A percentile compares a stretch with the other conserved stretches of the same genome.
Conservation (phyloP, 768 basidiomycete species). For the Tricholoma flavovirens region DNA sequence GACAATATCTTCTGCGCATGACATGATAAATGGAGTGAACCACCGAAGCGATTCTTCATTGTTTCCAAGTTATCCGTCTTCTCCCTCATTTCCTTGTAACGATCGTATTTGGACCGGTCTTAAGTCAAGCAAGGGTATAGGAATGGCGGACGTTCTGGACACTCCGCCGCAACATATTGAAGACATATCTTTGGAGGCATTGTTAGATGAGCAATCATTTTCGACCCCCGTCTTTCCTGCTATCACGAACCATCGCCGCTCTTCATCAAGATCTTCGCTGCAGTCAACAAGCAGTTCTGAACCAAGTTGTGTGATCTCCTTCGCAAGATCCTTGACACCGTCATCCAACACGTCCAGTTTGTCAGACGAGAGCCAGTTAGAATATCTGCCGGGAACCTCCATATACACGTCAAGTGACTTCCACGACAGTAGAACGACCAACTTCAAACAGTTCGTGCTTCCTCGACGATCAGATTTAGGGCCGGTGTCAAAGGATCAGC, state of each 20-base stretch:
- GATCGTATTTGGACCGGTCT: background rate
- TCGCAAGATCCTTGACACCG: constrained; percentile 3
- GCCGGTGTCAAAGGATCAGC: background rate
- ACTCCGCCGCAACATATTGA: background rate
- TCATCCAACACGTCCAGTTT: background rate
- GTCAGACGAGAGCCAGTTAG: background rate
- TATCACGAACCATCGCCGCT: too few relatives aligned
- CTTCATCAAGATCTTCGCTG: background rate
- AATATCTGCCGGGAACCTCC: background rate
- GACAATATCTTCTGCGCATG: background rate
- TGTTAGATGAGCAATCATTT: background rate
- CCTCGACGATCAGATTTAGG: background rate
- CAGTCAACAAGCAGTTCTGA: constrained; percentile 2
- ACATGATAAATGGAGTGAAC: background rate
- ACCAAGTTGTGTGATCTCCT: constrained; percentile 2
- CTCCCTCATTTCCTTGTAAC: constrained; percentile 8
- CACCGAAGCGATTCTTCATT: constrained; percentile 7
- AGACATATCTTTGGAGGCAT: background rate
- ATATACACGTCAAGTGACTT: background rate
- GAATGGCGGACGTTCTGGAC: background rate
- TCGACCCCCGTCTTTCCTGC: background rate
- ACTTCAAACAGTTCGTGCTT: background rate
- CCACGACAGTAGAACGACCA: background rate
- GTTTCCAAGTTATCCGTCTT: constrained; percentile 9
- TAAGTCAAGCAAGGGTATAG: background rate